Evolutionary conservation across 2,329 filamentous ascomycete species (phyloP), one percentile per base, ranked within the genome.

Genomic region (Stromatinia cepivora): DNA sequence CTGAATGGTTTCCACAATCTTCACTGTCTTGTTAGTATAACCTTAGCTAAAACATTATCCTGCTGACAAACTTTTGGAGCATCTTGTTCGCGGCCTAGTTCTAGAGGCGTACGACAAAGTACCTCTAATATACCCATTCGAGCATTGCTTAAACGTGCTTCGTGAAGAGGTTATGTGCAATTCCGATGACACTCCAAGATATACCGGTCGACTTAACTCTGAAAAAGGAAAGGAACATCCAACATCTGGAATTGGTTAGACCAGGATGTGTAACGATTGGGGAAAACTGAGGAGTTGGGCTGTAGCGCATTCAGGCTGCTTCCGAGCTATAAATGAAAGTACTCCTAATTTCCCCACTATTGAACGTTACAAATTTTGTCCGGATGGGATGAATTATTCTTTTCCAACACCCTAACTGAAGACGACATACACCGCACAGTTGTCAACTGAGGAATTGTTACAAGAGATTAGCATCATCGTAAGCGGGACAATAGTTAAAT

Each of bases 131-230:
- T 42, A 50, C 17, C n/a, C 63, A 42, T 22, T 50, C 7, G 48
- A 31, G 17, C 69, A 70, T 52, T 70, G 69, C 50, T 20, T 70
- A 6, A 59, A 70, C 28, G 52, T 50, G 15, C 39, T 70, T 31
- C 69, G 69, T 13, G 57, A 68, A 63, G 66, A 67, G n/a, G 45
- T 70, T 7, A 68, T 70, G 53, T 70, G 69, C 54, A 64, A 42
- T 25, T 65, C 69, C 13, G 69, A 70, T 25, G 67, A 69, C 13
- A 58, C 67, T 4, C 61, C 67, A 48, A 57, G 50, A 31, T 42
- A 36, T 66, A 65, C 62, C 20, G 48, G 45, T n/a, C 34, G 62
- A 48, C 48, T 42, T 39, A 48, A 57, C 17, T 28, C 48, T 25
- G 42, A 65, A n/a, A 52, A 50, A n/a, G 67, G 53, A 31, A 63